Evolutionary conservation across 1,139 yeast genomes (phyloP), one percentile per base, ranked within the genome.

Genomic region (Lodderomyces theae): DNA sequence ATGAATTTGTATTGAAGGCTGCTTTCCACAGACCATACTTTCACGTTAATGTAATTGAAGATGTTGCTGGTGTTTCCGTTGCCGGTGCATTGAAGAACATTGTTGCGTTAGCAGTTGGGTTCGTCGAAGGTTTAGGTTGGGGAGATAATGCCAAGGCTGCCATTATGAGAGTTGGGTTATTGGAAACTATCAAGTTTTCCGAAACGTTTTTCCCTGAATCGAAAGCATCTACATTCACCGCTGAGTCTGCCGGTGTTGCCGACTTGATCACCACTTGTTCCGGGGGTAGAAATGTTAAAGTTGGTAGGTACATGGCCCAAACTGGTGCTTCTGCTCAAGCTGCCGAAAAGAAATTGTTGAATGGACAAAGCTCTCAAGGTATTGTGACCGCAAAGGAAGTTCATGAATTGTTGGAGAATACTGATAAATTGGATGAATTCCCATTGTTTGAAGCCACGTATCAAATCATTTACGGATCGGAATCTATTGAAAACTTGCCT

Each of bases 81-180:
- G 77, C 77, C 9, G 77, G 77, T 38, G 77, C 77, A 2, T 61
- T 72, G 50, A 72, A 72, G 57, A 72, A 72, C 45, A 58, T 72
- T 18, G 77, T 72, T 25, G 77, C 77, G 4, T 61, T 69, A 43
- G 72, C 76, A 8, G 77, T 69, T 18, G 77, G 77, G 5, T 69
- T 72, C 41, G 77, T 72, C 29, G 76, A 69, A 49, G 77, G 77
- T 22, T 60, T 62, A 42, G 74, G 74, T 18, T 72, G 77, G 77
- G 77, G 77, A 49, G 77, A 72, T 53, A 72, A 72, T 48, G 77
- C 77, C 38, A 72, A 72, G 53, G 67, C 76, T 12, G 77, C 77
- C 35, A 64, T 72, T 42, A 72, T 72, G 77, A 60, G 77, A 53
- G 64, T 70, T 40, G 77, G 77, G 3, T 60, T 72, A 41, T 53